Evolutionary conservation across 768 basidiomycete genomes (phyloP), one percentile per base, ranked within the genome.

Genomic region (Hypholoma sublateritium): DNA sequence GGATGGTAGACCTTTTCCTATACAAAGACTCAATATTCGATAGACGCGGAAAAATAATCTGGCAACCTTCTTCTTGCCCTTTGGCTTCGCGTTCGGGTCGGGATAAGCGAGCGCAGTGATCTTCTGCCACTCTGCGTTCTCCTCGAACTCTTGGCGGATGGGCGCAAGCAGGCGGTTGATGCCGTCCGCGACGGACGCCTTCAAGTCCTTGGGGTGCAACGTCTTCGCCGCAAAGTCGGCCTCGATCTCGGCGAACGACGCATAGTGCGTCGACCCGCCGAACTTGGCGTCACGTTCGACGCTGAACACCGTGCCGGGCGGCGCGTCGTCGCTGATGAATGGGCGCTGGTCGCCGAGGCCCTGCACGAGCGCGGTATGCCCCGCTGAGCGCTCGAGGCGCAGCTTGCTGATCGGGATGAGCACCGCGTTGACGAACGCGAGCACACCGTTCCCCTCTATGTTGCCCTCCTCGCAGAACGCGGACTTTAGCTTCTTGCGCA

Each of bases 381-480:
- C 86, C 6, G 74, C 72, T 53, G 69, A 57, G 21, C 79, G 80
- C 55, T 91, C 89, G 34, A 88, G 67, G 16, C 89, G 82, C 35
- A 97, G 75, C 64, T 90, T 77, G 67, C 85, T 87, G 63, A 96
- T 86, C 32, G 94, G 94, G 63, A 97, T 91, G 57, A 95, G 70
- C n/a, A 96, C 95, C 13, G 90, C 86, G 62, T 88, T 76, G 59
- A 87, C 81, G 76, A 98, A 98, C 1, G 91, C 77, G 4, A 97
- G 81, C 0, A 98, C 75, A 24, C 93, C 96, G 71, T 99, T 99
- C 22, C 91, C 93, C 44, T 84, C 81, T 50, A 86, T 75, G 67
- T 91, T 94, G 14, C 95, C 95, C 64, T 95, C 93, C 65, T 96
- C 94, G 71, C 95, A 98, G 69, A 96, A 94, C 1, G 97, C 95